Conservation (phyloP, 2,329 filamentous ascomycete species). For the Pestalotiopsis sp. region DNA sequence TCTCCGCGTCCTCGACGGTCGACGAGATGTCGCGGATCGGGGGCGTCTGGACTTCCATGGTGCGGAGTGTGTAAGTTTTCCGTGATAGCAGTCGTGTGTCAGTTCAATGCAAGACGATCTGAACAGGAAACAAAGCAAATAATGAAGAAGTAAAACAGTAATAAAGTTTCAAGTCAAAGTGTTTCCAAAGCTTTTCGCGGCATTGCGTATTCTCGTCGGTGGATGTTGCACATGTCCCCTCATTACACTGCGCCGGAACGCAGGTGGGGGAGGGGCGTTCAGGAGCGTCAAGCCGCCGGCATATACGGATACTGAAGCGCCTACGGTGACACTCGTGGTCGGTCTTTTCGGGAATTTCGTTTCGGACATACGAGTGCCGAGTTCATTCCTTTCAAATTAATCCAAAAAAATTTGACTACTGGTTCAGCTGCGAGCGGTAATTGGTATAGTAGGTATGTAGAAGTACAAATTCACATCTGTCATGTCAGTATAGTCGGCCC, state of each 20-base stretch:
- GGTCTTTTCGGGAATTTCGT: not conserved
- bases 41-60: constrained; percentile 21
- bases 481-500: too few species aligned
- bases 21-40: constrained; percentile 21
- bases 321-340: not conserved
- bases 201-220: constrained; percentile 1
- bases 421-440: not conserved
- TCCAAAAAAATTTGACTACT: too few species aligned
- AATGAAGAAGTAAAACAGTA: not conserved
- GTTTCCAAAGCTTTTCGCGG: not conserved
- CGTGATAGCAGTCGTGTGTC: too few species aligned
- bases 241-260: not conserved
- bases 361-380: constrained; percentile 2
- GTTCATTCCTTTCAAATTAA: too few species aligned
- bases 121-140: not conserved
- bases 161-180: not conserved
- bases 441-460: too few species aligned
- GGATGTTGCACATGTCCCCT: constrained; percentile 9
- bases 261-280: constrained; percentile 10
- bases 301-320: not conserved
- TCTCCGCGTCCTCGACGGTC: constrained; percentile 22
- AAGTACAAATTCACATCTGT: too few species aligned
- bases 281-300: not conserved
- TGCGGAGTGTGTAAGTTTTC: not conserved
- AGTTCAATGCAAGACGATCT: not conserved